phyloP scores from a whole-genome alignment of 345 rosid species.

The Mercurialis annua region DNA sequence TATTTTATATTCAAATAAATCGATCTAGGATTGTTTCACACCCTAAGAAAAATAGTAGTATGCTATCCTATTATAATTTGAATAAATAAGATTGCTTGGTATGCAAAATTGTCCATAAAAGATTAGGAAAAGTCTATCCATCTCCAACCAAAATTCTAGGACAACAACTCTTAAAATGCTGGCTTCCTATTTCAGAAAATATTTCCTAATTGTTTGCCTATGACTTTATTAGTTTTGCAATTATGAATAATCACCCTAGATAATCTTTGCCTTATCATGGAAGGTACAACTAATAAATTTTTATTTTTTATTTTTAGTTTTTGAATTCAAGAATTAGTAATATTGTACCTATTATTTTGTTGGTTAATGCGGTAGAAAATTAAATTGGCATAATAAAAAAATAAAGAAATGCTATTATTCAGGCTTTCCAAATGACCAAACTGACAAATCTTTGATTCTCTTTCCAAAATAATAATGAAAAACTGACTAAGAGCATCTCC shows the following conservation, averaged over 20 bases:
- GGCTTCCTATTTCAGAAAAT: neutral
- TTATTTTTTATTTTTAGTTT: too few relatives aligned
- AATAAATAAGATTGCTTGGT: too few relatives aligned
- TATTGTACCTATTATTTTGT: too few relatives aligned
- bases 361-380: too few relatives aligned
- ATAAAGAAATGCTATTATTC: slow-evolving; percentile 35
- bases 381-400: neutral
- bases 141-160: neutral
- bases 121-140: neutral
- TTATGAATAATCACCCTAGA: neutral
- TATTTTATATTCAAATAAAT: too few relatives aligned
- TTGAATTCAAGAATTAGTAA: too few relatives aligned
- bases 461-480: slow-evolving; percentile 9
- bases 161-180: neutral
- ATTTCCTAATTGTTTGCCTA: neutral
- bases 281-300: neutral
- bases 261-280: neutral
- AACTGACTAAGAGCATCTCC: slow-evolving; percentile 37
- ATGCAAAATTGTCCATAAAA: neutral
- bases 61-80: too few relatives aligned
- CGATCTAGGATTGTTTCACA: too few relatives aligned
- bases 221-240: neutral
- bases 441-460: slow-evolving; percentile 34
- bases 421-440: slow-evolving; percentile 61
- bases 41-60: too few relatives aligned